These are phyloP conservation scores for Hirschioporus abietinus DNA, from an alignment of 768 basidiomycete genomes.

Conservation along the genomic window DNA sequence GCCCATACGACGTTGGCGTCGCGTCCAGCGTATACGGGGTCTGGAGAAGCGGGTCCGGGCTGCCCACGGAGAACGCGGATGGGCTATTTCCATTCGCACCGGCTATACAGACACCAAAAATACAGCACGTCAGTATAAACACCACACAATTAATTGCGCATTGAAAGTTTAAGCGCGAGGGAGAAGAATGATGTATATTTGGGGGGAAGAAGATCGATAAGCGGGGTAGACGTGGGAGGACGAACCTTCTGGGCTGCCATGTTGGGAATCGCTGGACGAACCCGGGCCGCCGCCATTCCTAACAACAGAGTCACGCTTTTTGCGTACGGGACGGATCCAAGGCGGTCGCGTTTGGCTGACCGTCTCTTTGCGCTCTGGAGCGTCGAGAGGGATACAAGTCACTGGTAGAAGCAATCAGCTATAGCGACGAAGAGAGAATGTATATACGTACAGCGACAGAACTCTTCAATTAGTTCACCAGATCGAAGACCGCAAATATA, in stretches of 20 bases:
- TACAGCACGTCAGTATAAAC: no score
- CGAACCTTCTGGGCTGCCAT: slow-evolving; percentile 58
- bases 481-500: slow-evolving; percentile 90
- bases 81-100: not conserved
- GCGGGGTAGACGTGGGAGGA: slow-evolving; percentile 32
- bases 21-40: slow-evolving; percentile 16
- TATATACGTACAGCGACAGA: slow-evolving; percentile 66
- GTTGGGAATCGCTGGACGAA: slow-evolving; percentile 35
- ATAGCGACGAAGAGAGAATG: not conserved
- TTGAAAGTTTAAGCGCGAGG: not conserved
- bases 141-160: not conserved
- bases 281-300: slow-evolving; percentile 2
- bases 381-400: slow-evolving; percentile 82
- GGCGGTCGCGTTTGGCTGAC: slow-evolving; percentile 59
- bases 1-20: slow-evolving; percentile 25
- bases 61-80: slow-evolving; percentile 20
- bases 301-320: slow-evolving; percentile 50
- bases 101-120: no score
- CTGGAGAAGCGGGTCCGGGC: slow-evolving; percentile 5
- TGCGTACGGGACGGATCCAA: slow-evolving; percentile 86
- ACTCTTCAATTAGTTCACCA: slow-evolving; percentile 92
- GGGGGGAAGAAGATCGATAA: slow-evolving; percentile 49
- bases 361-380: slow-evolving; percentile 48
- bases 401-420: slow-evolving; percentile 34
- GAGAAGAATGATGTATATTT: slow-evolving; percentile 16